Base-by-base conservation (phyloP, 2,329 filamentous ascomycete genomes). In the Metarhizium album region DNA sequence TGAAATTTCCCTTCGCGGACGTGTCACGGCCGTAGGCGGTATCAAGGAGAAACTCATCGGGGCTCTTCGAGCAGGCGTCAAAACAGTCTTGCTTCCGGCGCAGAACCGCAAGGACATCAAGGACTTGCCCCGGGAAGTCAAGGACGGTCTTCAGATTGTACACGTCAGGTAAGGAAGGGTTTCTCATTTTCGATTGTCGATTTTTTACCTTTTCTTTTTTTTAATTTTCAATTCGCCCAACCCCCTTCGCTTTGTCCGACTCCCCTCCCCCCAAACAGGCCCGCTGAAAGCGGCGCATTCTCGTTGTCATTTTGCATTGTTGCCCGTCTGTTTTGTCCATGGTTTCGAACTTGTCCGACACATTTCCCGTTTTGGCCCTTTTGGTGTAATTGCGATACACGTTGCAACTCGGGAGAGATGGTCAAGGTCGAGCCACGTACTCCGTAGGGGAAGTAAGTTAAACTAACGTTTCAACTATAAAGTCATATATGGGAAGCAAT, bases 21-120 rank as follows among this genome's bases (percentile, higher is more conserved):
- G 90, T 57, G 86, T 98, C 51, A 88, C 93, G 69, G 89, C 91
- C 24, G 93, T 98, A 35, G 93, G 93, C 49, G 93, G 93, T 18
- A 97, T 98, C 72, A 96, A 97, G 71, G 91, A 98, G 79, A 98
- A 98, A 69, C 76, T 97, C 49, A 97, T 98, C 63, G 93, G 93
- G 22, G 93, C 93, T 8, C 75, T 94, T 63, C 80, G 91, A 50
- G 93, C 93, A 2, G 93, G 93, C 27, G 91, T 98, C 54, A 95
- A 95, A 76, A 91, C 88, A 31, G 91, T 98, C 7, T 67, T 98
- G 53, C 73, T 98, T 7, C 93, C 93, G 3, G 79, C 84, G 31
- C 85, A 87, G 59, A 98, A 98, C 66, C 79, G 84, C 56, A 97
- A 97, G 70, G 93, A 98, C 64, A 85, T 87, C 52, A 87, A 86